phyloP scores from a whole-genome alignment of 2,329 filamentous ascomycete species.

The Lachnellula cervina region DNA sequence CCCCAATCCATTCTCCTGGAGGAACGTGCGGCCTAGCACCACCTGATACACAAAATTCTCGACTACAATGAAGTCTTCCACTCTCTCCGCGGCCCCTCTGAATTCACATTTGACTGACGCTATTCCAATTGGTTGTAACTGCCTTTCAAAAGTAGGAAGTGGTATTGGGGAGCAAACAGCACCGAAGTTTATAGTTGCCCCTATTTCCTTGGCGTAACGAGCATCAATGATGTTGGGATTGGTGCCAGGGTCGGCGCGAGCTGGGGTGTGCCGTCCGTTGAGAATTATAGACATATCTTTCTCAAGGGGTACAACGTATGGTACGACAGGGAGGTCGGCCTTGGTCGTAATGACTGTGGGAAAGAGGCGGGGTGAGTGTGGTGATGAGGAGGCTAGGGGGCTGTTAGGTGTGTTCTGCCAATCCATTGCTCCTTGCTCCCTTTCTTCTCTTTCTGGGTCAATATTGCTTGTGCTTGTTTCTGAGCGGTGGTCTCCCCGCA shows the following conservation, averaged over 20 bases:
- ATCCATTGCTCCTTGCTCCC: neutral
- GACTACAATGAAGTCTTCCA: neutral
- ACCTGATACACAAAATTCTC: slow-evolving; percentile 3
- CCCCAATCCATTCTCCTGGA: neutral
- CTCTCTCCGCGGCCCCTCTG: neutral
- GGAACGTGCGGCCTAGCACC: slow-evolving; percentile 1
- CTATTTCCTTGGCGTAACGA: neutral
- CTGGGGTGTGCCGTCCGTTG: neutral
- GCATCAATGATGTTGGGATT: neutral
- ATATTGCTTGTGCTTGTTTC: neutral
- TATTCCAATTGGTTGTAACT: neutral
- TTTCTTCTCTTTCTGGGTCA: neutral
- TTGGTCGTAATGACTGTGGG: neutral
- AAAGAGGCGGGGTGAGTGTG: neutral
- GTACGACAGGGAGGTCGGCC: neutral
- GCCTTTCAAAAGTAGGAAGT: neutral
- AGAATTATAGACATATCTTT: neutral
- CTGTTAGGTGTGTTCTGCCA: neutral
- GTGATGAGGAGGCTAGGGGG: neutral
- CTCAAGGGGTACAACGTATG: neutral
- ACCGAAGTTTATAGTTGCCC: neutral
- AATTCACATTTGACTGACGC: neutral
- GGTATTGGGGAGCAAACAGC: neutral
- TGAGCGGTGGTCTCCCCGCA: too few relatives aligned
- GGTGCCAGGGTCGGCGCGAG: neutral